Percentiles rank a stretch among this genome's conserved stretches.
phyloP scores from a whole-genome alignment of 257 asterid species.

The Penstemon newberryi region DNA sequence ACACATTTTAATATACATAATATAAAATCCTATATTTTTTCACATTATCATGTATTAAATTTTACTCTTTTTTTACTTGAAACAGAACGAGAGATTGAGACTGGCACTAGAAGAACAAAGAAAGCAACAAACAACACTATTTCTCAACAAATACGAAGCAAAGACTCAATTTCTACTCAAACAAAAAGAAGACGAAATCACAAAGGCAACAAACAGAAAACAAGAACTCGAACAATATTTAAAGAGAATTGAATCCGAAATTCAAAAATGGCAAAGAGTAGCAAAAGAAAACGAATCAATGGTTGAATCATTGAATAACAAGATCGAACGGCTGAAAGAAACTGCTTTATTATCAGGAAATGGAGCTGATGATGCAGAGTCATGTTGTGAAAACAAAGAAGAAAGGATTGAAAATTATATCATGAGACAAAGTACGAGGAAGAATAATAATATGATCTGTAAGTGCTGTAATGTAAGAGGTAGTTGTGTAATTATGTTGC shows the following conservation, averaged over 20 bases:
- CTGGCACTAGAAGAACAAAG: conserved; percentile 54
- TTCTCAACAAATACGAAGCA: conserved; percentile 53
- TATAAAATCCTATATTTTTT: too few relatives aligned
- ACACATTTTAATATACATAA: too few relatives aligned
- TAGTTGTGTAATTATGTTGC: conserved; percentile 63
- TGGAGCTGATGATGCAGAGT: conserved; percentile 60
- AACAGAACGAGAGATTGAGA: conserved; percentile 70
- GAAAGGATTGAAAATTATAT: neutral
- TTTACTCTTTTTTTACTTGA: neutral
- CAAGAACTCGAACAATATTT: conserved; percentile 50
- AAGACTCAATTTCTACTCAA: conserved; percentile 37
- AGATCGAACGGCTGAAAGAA: conserved; percentile 56
- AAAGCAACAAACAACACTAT: conserved; percentile 33
- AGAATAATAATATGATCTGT: conserved; percentile 40
- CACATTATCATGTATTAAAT: neutral
- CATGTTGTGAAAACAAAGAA: conserved; percentile 41
- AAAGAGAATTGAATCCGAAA: conserved; percentile 48
- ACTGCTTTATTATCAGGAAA: conserved; percentile 25
- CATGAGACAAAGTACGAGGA: conserved; percentile 15
- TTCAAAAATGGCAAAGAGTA: conserved; percentile 54
- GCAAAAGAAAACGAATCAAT: conserved; percentile 55
- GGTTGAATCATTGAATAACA: conserved; percentile 46
- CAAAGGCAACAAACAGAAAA: conserved; percentile 38
- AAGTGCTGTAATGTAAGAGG: conserved; percentile 49
- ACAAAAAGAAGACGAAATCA: conserved; percentile 65